Evolutionary conservation across 208 protist genomes (phyloP), one percentile per base, ranked within the genome.

Genomic region (Jaenimonas drosophilae): DNA sequence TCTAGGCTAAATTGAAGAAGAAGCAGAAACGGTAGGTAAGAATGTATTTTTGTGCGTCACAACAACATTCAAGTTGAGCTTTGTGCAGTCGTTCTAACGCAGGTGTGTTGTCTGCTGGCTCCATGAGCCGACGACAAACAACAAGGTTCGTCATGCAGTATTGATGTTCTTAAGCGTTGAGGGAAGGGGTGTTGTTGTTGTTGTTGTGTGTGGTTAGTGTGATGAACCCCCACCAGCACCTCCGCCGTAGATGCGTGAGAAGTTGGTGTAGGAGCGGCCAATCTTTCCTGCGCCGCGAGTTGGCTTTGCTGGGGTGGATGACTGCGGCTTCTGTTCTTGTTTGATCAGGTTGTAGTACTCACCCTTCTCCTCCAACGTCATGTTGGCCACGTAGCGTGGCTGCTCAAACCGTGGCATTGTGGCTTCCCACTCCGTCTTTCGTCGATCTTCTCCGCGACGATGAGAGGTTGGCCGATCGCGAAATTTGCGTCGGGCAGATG

Each of bases 321-420:
- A 53, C 30, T 31, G 23, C 34, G 16, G 14, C 29, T 27, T 26
- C 2, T 40, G 34, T 1, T 49, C 53, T 17, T 64, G 40, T 16
- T 30, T 41, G 37, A 85, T 29, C 3, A 88, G 23, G 1, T 59
- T 54, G 2, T 49, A 70, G 21, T 66, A 56, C n/a, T 50, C 16
- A 0, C 72, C 83, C 49, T 82, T 77, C 45, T 91, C 78, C 55
- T 88, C 76, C 28, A 91, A 49, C 19, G 69, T 68, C 67, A 91
- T 70, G 23, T 82, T 58, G n/a, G 43, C 61, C 45, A 70, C 75
- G 49, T 76, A 80, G 5, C 54, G 42, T 2, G 76, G 77, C 3
- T 45, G 44, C 19, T 58, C 53, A 49, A 62, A 76, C 30, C 64
- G 55, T 3, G 75, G 72, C n/a, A 67, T 59, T 12, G 74, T 76